Percentiles rank a stretch among this genome's conserved stretches.
Evolutionary conservation across 148 eudicot species (phyloP).

Genomic region (Vaccinium darrowii): DNA sequence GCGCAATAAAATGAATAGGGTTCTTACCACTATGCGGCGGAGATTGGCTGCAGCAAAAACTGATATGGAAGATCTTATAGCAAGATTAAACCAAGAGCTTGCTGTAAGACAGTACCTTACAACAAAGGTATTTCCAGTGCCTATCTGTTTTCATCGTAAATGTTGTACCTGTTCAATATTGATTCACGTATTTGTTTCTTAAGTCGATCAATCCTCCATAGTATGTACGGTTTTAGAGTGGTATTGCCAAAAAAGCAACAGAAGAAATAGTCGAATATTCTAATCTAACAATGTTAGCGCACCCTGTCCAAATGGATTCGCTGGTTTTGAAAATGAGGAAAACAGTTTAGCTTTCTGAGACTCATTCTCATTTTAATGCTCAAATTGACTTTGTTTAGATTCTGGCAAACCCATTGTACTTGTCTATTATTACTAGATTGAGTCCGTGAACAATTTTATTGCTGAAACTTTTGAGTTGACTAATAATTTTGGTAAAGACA

Average conservation of each 20-base stretch:
- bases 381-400: background rate
- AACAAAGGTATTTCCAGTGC: constrained; percentile 55
- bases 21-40: constrained; percentile 60
- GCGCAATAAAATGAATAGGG: constrained; percentile 69
- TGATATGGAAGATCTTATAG: constrained; percentile 89
- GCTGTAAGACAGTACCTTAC: constrained; percentile 85
- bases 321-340: background rate
- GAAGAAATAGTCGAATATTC: background rate
- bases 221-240: background rate
- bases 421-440: background rate
- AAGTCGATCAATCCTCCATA: background rate
- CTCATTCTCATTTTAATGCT: background rate
- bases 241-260: background rate
- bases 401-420: background rate
- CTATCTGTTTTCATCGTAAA: background rate
- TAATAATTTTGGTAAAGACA: background rate
- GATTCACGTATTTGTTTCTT: constrained; percentile 1
- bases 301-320: background rate
- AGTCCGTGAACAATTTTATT: background rate
- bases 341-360: background rate
- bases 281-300: background rate
- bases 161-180: background rate
- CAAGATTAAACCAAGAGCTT: constrained; percentile 82
- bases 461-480: background rate
- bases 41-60: constrained; percentile 76